Base-by-base conservation (phyloP, 2,329 filamentous ascomycete species). In the Aspergillus sp. region DNA sequence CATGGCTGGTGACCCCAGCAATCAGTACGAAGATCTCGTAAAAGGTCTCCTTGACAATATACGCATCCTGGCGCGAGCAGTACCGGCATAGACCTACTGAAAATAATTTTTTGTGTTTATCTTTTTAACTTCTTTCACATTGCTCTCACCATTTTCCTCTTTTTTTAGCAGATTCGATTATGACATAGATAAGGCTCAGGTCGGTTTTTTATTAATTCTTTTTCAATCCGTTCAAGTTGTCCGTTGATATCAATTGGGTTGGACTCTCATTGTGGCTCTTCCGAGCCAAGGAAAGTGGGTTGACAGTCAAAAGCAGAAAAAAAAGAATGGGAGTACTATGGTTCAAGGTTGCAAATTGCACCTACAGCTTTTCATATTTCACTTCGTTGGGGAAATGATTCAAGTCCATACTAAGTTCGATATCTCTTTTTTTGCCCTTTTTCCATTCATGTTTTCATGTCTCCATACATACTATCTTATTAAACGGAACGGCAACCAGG, bases 41-140 rank as follows among this genome's bases (percentile, higher is more conserved):
- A 77, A 77, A 58, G 77, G 78, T 2, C 80, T 81, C 59, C 71
- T 81, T 63, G 78, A 81, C 68, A 81, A 81, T 61, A 72, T 80
- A 22, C 71, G 79, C 54, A 66, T 80, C 17, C 65, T 81, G 56
- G 77, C 77, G 51, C 72, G 77, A 54, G 69, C 73, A 24, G 73
- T 77, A 12, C 75, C 75, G 17, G 65, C 65, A 50, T 74, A 56
- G 54, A 15, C 33, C 33, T 37, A 11, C 33, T 13, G 12, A 15
- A 15, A 37, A 15, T 53, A 63, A 15, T 4, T 40, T 15, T n/a
- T 48, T 17, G 15, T 33, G 20, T 15, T 30, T 34, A 17, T 34
- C 12, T 9, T 33, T 20, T 19, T 50, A 20, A 54, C 30, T 41
- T 22, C 11, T 24, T 51, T 45, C 17, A 24, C 20, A 20, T 20